These are phyloP conservation scores for Candida corydali DNA, from an alignment of 805 yeast species.

Conservation along the genomic window DNA sequence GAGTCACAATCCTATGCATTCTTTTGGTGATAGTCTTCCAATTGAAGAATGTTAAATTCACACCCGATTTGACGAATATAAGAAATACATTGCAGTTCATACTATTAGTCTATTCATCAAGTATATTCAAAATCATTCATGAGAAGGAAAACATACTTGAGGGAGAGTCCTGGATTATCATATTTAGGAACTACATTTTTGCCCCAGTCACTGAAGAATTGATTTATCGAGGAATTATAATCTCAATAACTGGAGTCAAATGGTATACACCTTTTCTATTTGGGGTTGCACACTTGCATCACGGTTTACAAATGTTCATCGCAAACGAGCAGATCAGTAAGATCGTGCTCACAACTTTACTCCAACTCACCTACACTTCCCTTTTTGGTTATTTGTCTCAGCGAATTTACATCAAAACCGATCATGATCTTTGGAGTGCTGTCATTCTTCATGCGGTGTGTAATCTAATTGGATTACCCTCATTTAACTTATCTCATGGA, in stretches of 20 bases:
- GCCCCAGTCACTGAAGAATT: conserved; percentile 83
- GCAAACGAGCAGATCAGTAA: conserved; percentile 19
- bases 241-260: conserved; percentile 13
- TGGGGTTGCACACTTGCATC: conserved; percentile 79
- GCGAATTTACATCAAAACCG: conserved; percentile 47
- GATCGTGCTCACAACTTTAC: conserved; percentile 33
- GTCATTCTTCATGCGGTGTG: conserved; percentile 62
- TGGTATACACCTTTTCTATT: conserved; percentile 58
- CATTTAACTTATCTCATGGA: conserved; percentile 14
- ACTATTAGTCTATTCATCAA: conserved; percentile 45
- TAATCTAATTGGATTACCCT: conserved; percentile 69
- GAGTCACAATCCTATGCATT: conserved; percentile 31
- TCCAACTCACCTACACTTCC: conserved; percentile 64
- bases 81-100: conserved; percentile 15
- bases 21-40: conserved; percentile 17
- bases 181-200: conserved; percentile 51
- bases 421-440: conserved; percentile 49
- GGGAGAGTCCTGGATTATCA: conserved; percentile 2
- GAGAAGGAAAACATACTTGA: conserved; percentile 1
- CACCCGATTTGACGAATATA: conserved; percentile 14
- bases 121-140: conserved; percentile 32
- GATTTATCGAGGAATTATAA: conserved; percentile 53
- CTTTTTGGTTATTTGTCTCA: conserved; percentile 69
- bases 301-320: conserved; percentile 48
- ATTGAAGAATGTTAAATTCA: not conserved